A percentile compares a stretch with the other conserved stretches of the same genome.
Evolutionary conservation across 208 protist genomes (phyloP).

Genomic region (Wallacemonas sp.): DNA sequence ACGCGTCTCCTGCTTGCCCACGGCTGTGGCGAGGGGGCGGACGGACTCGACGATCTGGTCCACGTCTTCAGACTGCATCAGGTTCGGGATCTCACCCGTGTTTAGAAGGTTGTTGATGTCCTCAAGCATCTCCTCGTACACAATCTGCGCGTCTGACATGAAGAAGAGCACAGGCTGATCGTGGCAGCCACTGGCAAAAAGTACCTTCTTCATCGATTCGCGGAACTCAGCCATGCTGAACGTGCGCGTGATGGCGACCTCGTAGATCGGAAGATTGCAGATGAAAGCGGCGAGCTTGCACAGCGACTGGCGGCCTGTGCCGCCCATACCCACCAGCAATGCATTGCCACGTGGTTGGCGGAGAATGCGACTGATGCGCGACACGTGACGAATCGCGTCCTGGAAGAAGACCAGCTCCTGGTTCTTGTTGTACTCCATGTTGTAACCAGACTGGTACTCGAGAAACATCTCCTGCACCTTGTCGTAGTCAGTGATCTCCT

Average conservation of each 20-base stretch:
- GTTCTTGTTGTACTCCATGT: conserved; percentile 89
- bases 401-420: conserved; percentile 97
- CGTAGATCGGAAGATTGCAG: conserved; percentile 86
- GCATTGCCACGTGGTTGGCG: conserved; percentile 96
- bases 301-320: conserved; percentile 95
- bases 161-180: conserved; percentile 93
- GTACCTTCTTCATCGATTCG: conserved; percentile 92
- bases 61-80: conserved; percentile 96
- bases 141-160: conserved; percentile 95
- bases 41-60: conserved; percentile 93
- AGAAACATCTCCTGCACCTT: conserved; percentile 56
- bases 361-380: conserved; percentile 95
- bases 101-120: conserved; percentile 98
- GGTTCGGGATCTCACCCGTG: conserved; percentile 96
- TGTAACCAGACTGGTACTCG: conserved; percentile 93
- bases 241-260: conserved; percentile 89
- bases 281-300: conserved; percentile 95
- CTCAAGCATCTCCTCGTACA: conserved; percentile 96
- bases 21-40: conserved; percentile 76
- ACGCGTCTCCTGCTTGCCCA: conserved; percentile 93
- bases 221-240: conserved; percentile 95
- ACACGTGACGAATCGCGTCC: conserved; percentile 95
- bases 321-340: conserved; percentile 97
- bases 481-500: conserved; percentile 57
- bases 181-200: conserved; percentile 84